Evolutionary conservation across 106 monocot genomes (phyloP).

Genomic region (Phalaenopsis aphrodite): DNA sequence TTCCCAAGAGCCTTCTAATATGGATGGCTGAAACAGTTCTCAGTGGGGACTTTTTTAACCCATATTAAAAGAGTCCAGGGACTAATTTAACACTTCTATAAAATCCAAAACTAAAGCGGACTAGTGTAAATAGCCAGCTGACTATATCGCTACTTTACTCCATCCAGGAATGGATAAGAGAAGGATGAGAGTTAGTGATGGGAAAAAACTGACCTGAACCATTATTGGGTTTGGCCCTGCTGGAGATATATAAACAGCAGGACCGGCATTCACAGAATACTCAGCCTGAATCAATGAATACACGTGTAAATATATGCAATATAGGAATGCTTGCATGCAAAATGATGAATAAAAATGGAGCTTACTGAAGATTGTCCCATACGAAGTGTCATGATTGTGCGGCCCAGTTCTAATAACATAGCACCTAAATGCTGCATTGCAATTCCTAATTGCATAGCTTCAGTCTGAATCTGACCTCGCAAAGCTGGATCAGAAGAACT

Average conservation of each 20-base stretch:
- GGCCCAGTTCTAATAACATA: conserved; percentile 90
- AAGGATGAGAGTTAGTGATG: background rate
- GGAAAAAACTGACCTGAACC: conserved; percentile 62
- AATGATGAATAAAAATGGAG: conserved; percentile 2
- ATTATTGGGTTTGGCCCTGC: conserved; percentile 86
- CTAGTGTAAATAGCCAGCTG: no score
- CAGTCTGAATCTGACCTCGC: conserved; percentile 57
- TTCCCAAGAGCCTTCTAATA: no score
- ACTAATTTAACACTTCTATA: no score
- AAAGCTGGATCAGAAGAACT: conserved; percentile 39
- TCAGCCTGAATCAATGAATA: conserved; percentile 47
- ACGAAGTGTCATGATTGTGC: conserved; percentile 66
- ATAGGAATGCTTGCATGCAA: background rate
- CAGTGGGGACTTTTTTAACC: no score
- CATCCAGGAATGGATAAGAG: background rate
- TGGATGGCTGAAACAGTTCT: no score
- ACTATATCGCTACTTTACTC: no score
- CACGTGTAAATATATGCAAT: background rate
- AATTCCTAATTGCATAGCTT: conserved; percentile 60
- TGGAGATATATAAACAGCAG: conserved; percentile 74
- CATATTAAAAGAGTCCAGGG: no score
- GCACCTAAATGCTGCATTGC: conserved; percentile 92
- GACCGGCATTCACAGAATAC: conserved; percentile 78
- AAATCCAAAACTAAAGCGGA: no score
- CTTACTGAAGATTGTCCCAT: conserved; percentile 83